Evolutionary conservation across 129 eudicot species (phyloP).

Genomic region (Tagetes patula): DNA sequence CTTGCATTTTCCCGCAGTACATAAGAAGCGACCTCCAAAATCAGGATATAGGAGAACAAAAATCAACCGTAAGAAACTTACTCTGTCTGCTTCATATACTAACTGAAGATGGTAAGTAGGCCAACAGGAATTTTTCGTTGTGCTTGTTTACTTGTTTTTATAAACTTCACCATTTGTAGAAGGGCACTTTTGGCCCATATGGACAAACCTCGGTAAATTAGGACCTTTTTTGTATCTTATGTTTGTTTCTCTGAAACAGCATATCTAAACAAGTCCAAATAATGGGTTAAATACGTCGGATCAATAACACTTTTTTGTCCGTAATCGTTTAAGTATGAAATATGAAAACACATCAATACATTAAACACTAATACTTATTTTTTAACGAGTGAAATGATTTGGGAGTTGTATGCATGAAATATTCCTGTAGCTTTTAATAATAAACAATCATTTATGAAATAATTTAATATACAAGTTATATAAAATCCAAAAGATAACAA

Average conservation of each 20-base stretch:
- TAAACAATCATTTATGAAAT: not conserved
- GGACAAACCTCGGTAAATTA: not conserved
- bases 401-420: not conserved
- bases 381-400: not conserved
- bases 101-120: slow-evolving; percentile 15
- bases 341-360: not conserved
- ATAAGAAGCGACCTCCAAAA: slow-evolving; percentile 72
- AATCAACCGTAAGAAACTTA: slow-evolving; percentile 54
- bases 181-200: not conserved
- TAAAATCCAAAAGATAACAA: not conserved
- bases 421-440: not conserved
- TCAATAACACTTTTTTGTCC: not conserved
- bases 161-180: not conserved
- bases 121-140: slow-evolving; percentile 1
- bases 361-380: not conserved
- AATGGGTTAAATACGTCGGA: too few relatives aligned
- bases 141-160: not conserved
- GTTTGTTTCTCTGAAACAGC: not conserved
- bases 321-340: not conserved
- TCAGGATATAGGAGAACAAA: slow-evolving; percentile 76
- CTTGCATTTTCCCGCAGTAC: slow-evolving; percentile 80
- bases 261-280: not conserved
- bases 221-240: not conserved
- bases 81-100: slow-evolving; percentile 13
- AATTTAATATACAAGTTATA: not conserved